Base-by-base conservation (phyloP, 1,139 yeast species). In the Taphrina pruni region DNA sequence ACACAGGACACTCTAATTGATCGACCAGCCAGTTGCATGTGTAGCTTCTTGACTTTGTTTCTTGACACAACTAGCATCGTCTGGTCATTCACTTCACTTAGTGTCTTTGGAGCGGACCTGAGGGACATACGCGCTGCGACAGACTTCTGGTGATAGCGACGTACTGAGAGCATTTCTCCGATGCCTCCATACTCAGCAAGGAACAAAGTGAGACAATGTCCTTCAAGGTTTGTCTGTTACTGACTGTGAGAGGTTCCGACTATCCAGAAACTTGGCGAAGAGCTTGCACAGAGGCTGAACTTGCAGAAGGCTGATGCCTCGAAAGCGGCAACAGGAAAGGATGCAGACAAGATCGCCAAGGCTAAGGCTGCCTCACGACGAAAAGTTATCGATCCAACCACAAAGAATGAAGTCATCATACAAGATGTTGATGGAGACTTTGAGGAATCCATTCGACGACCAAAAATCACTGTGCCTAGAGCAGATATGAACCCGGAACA, bases 341-440 rank as follows among this genome's bases (percentile, higher is more conserved):
- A 64, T 38, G 57, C 57, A 7, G 58, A 48, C 38, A 45, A 57
- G 58, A 26, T 57, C 17, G 48, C 36, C 17, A n/a, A 39, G 56
- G 65, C 65, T 6, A 58, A 65, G 46, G 58, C 54, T 20, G 69
- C 64, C 20, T 58, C 64, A 8, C 64, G 69, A 14, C 26, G 69
- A 12, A 65, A 39, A 55, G 69, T 65, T 2, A 57, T 58, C 14
- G 69, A 65, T 57, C 69, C 69, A 2, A 65, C 69, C 39, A 65
- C 69, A n/a, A 65, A 65, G 38, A 57, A 50, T 6, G 65, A 65
- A 32, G 69, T 65, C 52, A 51, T 65, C 57, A 58, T 65, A 14
- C 69, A 65, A 41, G 69, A 65, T 43, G 69, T 65, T 12, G 69
- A 65, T 41, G 69, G 65, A 12, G 58, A 51, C 38, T 65, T 65